Conservation (phyloP, 2,329 filamentous ascomycete genomes). For the Fusarium irregulare region DNA sequence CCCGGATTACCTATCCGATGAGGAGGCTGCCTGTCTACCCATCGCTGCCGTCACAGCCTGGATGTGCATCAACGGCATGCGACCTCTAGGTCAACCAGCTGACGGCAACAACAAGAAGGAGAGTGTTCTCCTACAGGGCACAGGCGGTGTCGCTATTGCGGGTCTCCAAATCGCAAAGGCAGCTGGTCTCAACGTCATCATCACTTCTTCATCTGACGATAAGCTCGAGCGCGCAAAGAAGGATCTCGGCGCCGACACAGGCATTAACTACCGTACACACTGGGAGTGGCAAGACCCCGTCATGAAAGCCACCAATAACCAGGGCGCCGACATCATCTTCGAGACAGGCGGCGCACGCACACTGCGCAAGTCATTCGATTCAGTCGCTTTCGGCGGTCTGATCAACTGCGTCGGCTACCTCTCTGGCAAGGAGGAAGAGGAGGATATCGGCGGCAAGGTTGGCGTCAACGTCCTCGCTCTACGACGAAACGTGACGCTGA, state of each 20-base stretch:
- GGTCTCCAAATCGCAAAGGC: constrained; percentile 66
- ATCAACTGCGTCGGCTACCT: constrained; percentile 65
- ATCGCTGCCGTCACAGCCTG: constrained; percentile 73
- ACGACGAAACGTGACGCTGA: constrained; percentile 59
- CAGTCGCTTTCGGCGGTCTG: constrained; percentile 65
- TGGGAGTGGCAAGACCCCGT: constrained; percentile 64
- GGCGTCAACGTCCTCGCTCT: constrained; percentile 70
- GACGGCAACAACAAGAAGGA: constrained; percentile 37
- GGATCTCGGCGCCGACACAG: constrained; percentile 62
- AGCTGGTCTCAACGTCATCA: constrained; percentile 61
- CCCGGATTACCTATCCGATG: constrained; percentile 67
- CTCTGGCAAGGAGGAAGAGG: constrained; percentile 65
- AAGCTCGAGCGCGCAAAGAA: constrained; percentile 60
- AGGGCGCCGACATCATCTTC: constrained; percentile 66
- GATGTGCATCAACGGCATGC: constrained; percentile 72
- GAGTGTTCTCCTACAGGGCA: constrained; percentile 65
- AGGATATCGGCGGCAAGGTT: constrained; percentile 53
- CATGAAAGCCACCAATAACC: constrained; percentile 56
- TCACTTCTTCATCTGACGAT: constrained; percentile 65
- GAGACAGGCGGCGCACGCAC: constrained; percentile 66
- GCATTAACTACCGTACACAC: constrained; percentile 65
- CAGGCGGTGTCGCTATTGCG: constrained; percentile 63
- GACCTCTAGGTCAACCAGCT: constrained; percentile 61
- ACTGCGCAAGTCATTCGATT: constrained; percentile 63
- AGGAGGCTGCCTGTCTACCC: constrained; percentile 70